A percentile compares a stretch with the other conserved stretches of the same genome.
Evolutionary conservation across 192 early-diverging fungal species (phyloP).

Genomic region (Coemansia sp.): DNA sequence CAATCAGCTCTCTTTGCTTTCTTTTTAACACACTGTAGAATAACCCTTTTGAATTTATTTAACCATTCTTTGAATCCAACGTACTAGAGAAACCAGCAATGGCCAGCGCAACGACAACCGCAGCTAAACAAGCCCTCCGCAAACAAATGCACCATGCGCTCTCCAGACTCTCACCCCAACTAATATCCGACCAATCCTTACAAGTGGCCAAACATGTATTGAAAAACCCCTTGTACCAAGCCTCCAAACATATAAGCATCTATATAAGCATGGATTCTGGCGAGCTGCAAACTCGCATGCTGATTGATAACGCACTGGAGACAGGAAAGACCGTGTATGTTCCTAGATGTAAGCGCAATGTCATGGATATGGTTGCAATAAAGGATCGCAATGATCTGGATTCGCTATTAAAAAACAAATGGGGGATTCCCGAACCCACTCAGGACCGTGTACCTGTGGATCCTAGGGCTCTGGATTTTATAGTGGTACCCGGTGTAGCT

Average conservation of each 20-base stretch:
- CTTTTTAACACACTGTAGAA: no score
- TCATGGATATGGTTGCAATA: conserved; percentile 38
- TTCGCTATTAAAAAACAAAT: conserved; percentile 5
- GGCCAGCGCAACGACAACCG: neutral
- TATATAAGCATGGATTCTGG: conserved; percentile 28
- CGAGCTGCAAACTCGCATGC: conserved; percentile 26
- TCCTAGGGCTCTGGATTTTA: conserved; percentile 22
- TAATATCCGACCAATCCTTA: conserved; percentile 10
- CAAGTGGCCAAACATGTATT: conserved; percentile 7
- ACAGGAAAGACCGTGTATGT: conserved; percentile 36
- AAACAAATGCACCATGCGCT: conserved; percentile 22
- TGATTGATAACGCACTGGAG: conserved; percentile 9
- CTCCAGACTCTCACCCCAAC: neutral
- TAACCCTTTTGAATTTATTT: no score
- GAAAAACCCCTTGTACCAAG: conserved; percentile 2
- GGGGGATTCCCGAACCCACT: conserved; percentile 41
- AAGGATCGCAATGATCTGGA: neutral
- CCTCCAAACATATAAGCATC: conserved; percentile 29
- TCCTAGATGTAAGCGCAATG: conserved; percentile 14
- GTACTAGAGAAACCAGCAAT: no score
- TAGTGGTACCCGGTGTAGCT: conserved; percentile 42
- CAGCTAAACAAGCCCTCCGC: conserved; percentile 28
- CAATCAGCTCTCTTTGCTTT: no score
- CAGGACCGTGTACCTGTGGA: conserved; percentile 9
- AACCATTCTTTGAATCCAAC: no score